Evolutionary conservation across 2,329 filamentous ascomycete species (phyloP).

Genomic region (Aureobasidium lini): DNA sequence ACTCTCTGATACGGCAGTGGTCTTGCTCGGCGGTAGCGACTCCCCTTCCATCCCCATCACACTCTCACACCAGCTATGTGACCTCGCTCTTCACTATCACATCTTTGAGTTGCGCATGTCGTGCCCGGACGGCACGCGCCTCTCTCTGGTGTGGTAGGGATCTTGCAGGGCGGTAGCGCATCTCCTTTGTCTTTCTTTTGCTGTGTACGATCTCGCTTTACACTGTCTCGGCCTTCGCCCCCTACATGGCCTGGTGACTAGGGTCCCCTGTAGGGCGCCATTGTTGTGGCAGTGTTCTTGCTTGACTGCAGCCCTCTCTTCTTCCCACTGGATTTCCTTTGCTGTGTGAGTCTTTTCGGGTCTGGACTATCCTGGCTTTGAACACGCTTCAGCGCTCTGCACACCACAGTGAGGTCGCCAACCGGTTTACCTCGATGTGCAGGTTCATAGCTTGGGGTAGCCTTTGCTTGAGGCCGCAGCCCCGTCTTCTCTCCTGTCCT

Average conservation of each 20-base stretch:
- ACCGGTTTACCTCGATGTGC: background rate
- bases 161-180: background rate
- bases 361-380: background rate
- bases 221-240: background rate
- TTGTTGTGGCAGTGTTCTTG: background rate
- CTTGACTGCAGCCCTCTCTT: background rate
- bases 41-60: background rate
- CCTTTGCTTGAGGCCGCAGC: background rate
- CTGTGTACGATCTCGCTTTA: background rate
- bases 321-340: background rate
- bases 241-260: background rate
- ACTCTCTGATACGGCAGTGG: background rate
- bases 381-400: constrained; percentile 2
- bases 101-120: background rate
- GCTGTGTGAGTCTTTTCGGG: background rate
- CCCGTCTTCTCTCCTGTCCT: background rate
- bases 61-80: background rate
- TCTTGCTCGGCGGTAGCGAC: background rate
- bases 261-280: background rate
- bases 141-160: background rate
- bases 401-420: background rate
- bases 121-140: background rate
- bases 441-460: background rate
- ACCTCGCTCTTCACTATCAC: background rate
- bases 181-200: constrained; percentile 2